Evolutionary conservation across 2,329 filamentous ascomycete species (phyloP).

Genomic region (Cercospora zeae-maydis): DNA sequence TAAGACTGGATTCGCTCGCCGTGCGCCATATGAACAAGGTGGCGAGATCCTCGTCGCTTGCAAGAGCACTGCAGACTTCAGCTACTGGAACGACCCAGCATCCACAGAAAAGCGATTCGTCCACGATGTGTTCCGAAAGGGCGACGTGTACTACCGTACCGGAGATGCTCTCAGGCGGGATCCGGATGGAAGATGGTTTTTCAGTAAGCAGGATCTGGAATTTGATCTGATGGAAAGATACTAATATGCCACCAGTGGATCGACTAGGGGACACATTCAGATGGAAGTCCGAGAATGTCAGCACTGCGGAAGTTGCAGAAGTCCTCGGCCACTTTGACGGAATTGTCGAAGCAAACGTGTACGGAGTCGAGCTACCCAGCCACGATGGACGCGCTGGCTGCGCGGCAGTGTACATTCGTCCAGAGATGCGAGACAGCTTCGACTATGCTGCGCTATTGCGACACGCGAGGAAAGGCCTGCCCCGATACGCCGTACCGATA

Average conservation of each 20-base stretch:
- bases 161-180: constrained; percentile 79
- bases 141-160: constrained; percentile 78
- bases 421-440: constrained; percentile 48
- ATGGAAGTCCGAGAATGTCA: constrained; percentile 61
- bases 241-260: constrained; percentile 51
- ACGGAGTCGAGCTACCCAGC: constrained; percentile 72
- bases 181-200: constrained; percentile 67
- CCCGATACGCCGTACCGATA: constrained; percentile 70
- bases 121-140: constrained; percentile 64
- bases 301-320: constrained; percentile 66
- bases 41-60: constrained; percentile 72
- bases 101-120: constrained; percentile 59
- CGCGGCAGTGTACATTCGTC: constrained; percentile 61
- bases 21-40: constrained; percentile 62
- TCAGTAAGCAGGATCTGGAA: constrained; percentile 39
- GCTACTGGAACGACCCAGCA: constrained; percentile 64
- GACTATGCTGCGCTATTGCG: constrained; percentile 59
- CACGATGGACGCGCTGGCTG: constrained; percentile 84
- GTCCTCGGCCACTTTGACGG: constrained; percentile 63
- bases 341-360: constrained; percentile 80
- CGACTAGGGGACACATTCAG: constrained; percentile 74
- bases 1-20: constrained; percentile 63
- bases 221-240: background rate
- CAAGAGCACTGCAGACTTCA: constrained; percentile 56
- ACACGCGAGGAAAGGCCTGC: constrained; percentile 58